These are phyloP conservation scores for Xerocomellus dryophilus DNA, from an alignment of 768 basidiomycete species.

Conservation along the genomic window DNA sequence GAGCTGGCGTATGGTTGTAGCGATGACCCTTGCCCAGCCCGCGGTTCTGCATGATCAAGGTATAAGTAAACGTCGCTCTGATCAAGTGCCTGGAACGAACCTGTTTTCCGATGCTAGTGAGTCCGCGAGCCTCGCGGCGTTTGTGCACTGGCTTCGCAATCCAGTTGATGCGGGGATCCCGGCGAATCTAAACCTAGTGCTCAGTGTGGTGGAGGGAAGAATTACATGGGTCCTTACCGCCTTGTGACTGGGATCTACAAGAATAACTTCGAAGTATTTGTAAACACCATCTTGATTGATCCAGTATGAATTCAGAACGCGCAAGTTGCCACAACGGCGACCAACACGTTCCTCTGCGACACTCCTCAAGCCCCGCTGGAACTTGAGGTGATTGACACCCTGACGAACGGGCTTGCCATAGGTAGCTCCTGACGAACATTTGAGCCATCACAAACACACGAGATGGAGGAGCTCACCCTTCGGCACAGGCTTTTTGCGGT, in stretches of 20 bases:
- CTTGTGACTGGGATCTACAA: slow-evolving; percentile 94
- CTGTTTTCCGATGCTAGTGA: slow-evolving; percentile 95
- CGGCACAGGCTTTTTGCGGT: slow-evolving; percentile 97
- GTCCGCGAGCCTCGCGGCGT: slow-evolving; percentile 94
- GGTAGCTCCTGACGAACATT: slow-evolving; percentile 69
- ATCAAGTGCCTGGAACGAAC: slow-evolving; percentile 38
- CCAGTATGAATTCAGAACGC: slow-evolving; percentile 99
- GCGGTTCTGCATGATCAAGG: slow-evolving; percentile 65
- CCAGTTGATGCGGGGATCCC: slow-evolving; percentile 98
- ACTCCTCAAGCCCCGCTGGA: slow-evolving; percentile 88
- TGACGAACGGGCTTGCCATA: slow-evolving; percentile 99
- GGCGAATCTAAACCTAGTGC: slow-evolving; percentile 64
- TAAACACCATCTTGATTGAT: slow-evolving; percentile 98
- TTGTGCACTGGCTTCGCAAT: slow-evolving; percentile 98
- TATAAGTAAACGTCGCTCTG: background rate
- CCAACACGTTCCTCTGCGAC: slow-evolving; percentile 99
- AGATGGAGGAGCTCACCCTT: slow-evolving; percentile 64
- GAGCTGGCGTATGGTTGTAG: slow-evolving; percentile 89
- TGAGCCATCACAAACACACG: background rate
- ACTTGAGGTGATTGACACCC: slow-evolving; percentile 99
- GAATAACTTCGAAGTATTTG: slow-evolving; percentile 99
- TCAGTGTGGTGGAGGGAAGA: slow-evolving; percentile 8
- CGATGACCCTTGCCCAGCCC: slow-evolving; percentile 94
- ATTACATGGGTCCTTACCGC: slow-evolving; percentile 54
- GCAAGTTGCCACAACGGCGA: slow-evolving; percentile 90